Base-by-base conservation (phyloP, 306 rosid genomes). In the Luffa aegyptiaca region DNA sequence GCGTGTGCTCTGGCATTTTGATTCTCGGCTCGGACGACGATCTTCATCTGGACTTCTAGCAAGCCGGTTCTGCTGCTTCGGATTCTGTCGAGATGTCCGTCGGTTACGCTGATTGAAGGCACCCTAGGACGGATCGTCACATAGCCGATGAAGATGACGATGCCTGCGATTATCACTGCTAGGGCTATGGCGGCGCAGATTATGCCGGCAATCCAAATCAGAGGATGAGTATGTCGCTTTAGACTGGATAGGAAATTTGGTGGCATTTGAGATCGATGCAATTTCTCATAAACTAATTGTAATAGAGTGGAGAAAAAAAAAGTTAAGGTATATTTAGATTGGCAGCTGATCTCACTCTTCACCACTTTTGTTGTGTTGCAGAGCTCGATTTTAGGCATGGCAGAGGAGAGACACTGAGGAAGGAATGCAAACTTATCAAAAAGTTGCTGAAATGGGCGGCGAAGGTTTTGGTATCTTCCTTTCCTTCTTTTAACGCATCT, bases 401-500 rank as follows among this genome's bases (percentile, higher is more conserved):
- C 37, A 26, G 57, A 42, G 56, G 45, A 73, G 26, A 73, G 14
- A 52, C 16, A 73, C 58, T 16, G 78, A 73, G 61, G 61, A 59
- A 77, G 71, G 71, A 39, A 77, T 77, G 57, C 41, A 44, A 35
- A 10, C 16, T 42, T 77, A 20, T 58, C 13, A 57, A 58, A 33
- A 64, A 77, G 61, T 44, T 65, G 61, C 75, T 55, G 68, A 85
- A 84, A 87, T 83, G 89, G 88, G 85, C 83, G 64, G 87, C 84
- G 82, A 83, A 90, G 93, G 97, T 89, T 90, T 95, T 86, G 97
- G 98, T 86, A 95, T 95, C 98, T 80, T 66, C 82, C 61, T 79
- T 79, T 48, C 75, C 81, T 31, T 26, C 57, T 78, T 46, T 78
- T 56, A 59, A 78, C 68, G 73, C 59, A 58, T 61, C 45, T 61